Percentiles rank a stretch among this genome's conserved stretches.
Conservation (phyloP, 257 asterid genomes). For the Cynanchum wilfordii region DNA sequence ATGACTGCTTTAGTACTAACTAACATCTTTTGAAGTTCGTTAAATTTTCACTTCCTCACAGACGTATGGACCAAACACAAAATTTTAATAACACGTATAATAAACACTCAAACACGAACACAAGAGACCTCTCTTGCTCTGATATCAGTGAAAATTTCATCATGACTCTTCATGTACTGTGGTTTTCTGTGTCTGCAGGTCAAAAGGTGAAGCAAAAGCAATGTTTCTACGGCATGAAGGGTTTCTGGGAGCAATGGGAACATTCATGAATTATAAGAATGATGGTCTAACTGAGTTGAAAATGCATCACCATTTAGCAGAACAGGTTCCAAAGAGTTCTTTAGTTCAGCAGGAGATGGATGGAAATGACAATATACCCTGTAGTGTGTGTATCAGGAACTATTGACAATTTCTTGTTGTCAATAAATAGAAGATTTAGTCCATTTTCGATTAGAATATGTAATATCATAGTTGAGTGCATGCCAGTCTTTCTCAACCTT, state of each 20-base stretch:
- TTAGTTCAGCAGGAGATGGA: conserved; percentile 24
- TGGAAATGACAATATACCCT: conserved; percentile 45
- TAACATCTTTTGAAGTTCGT: background rate
- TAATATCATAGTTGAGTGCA: background rate
- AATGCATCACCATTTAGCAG: conserved; percentile 24
- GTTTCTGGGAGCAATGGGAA: conserved; percentile 83
- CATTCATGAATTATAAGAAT: conserved; percentile 51
- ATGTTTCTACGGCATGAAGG: conserved; percentile 83
- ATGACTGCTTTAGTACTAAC: too few relatives aligned
- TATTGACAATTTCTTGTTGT: conserved; percentile 10
- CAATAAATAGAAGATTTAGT: background rate
- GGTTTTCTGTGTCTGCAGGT: conserved; percentile 43
- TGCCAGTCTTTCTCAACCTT: background rate
- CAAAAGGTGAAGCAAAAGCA: conserved; percentile 88
- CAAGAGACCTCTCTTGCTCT: too few relatives aligned
- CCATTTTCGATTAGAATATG: background rate
- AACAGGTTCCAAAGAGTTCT: conserved; percentile 30
- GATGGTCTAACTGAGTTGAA: conserved; percentile 32
- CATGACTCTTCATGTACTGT: background rate
- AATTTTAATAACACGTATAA: too few relatives aligned
- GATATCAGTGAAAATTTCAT: background rate
- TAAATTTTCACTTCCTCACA: background rate
- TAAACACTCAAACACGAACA: too few relatives aligned
- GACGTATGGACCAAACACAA: too few relatives aligned
- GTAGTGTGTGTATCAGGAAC: conserved; percentile 37